A percentile compares a stretch with the other conserved stretches of the same genome.
Evolutionary conservation across 1,284 basidiomycete genomes (phyloP).

Genomic region (Somion occarium): DNA sequence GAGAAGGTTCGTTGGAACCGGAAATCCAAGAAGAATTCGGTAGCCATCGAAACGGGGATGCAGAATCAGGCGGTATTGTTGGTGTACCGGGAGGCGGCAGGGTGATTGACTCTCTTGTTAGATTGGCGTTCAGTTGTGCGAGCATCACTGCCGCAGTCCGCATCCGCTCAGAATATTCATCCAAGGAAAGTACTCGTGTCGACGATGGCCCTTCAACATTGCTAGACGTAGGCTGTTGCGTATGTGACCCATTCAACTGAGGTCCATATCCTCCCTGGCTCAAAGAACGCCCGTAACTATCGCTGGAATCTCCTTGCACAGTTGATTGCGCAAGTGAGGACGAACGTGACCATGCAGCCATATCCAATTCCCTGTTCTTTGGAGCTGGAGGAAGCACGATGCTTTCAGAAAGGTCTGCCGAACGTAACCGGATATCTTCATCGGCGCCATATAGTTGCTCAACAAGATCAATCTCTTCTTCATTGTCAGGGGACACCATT

Average conservation of each 20-base stretch:
- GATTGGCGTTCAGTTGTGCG: constrained; percentile 88
- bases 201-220: constrained; percentile 8
- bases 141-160: constrained; percentile 98
- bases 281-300: constrained; percentile 4
- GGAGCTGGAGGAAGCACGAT: constrained; percentile 76
- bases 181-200: constrained; percentile 52
- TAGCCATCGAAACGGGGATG: constrained; percentile 51
- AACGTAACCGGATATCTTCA: constrained; percentile 62
- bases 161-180: constrained; percentile 98
- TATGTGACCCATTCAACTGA: background rate
- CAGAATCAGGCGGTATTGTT: constrained; percentile 22
- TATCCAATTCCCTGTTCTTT: constrained; percentile 86
- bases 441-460: constrained; percentile 88
- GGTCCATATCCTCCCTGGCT: background rate
- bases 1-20: constrained; percentile 19
- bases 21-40: constrained; percentile 45
- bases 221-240: constrained; percentile 1
- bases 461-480: constrained; percentile 88
- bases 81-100: constrained; percentile 31
- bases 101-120: constrained; percentile 49
- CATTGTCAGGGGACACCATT: constrained; percentile 23
- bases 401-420: constrained; percentile 75
- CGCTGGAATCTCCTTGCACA: constrained; percentile 14
- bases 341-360: constrained; percentile 75
- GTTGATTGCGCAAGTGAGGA: constrained; percentile 30